These are phyloP conservation scores for Trifolium repens DNA, from an alignment of 306 rosid species.

Conservation along the genomic window DNA sequence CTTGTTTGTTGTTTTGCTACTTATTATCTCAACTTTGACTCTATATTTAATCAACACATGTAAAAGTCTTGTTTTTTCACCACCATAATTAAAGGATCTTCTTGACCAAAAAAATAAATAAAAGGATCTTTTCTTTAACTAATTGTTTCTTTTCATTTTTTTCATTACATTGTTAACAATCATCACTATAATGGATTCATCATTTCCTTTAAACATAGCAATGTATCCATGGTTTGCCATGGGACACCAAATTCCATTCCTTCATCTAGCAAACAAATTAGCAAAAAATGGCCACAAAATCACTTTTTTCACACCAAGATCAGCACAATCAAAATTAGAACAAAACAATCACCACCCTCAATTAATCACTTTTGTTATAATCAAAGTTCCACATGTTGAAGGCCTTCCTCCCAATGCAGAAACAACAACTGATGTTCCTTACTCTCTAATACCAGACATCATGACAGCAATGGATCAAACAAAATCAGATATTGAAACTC, in stretches of 20 bases:
- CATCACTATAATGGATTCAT: slow-evolving; percentile 34
- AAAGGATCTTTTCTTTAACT: too few species aligned
- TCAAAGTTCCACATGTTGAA: slow-evolving; percentile 43
- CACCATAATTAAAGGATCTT: too few species aligned
- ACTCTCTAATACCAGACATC: slow-evolving; percentile 30
- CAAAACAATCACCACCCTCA: slow-evolving; percentile 39
- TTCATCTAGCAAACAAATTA: slow-evolving; percentile 46
- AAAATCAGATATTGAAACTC: slow-evolving; percentile 10
- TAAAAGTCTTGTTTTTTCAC: too few species aligned
- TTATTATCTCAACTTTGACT: too few species aligned
- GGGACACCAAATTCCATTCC: slow-evolving; percentile 42
- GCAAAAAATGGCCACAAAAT: slow-evolving; percentile 46
- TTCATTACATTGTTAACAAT: too few species aligned
- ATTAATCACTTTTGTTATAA: slow-evolving; percentile 35
- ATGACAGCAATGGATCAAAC: slow-evolving; percentile 51
- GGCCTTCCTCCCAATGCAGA: slow-evolving; percentile 46
- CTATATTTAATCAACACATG: too few species aligned
- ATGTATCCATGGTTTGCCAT: slow-evolving; percentile 47
- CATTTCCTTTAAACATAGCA: slow-evolving; percentile 38
- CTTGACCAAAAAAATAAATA: too few species aligned
- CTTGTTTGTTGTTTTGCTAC: too few species aligned
- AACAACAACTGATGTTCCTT: slow-evolving; percentile 46
- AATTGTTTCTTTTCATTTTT: too few species aligned
- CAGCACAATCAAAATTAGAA: slow-evolving; percentile 34
- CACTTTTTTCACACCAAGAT: slow-evolving; percentile 36